phyloP scores from a whole-genome alignment of 768 basidiomycete genomes.

The Kwoniella pini region DNA sequence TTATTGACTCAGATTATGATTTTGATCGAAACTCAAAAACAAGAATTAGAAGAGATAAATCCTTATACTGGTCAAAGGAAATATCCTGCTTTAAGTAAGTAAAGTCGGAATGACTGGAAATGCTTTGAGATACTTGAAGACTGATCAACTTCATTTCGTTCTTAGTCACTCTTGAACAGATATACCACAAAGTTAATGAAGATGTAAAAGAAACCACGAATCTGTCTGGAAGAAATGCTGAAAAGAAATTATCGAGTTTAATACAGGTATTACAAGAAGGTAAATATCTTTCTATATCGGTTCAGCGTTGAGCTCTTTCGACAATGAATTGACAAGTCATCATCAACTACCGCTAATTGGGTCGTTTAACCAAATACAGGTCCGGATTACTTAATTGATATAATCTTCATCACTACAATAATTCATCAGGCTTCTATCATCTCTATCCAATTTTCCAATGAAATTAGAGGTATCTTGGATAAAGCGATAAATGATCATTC shows the following conservation, averaged over 20 bases:
- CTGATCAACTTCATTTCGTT: no score
- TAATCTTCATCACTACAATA: constrained; percentile 32
- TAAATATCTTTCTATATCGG: no score
- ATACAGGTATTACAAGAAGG: constrained; percentile 34
- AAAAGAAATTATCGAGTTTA: constrained; percentile 1
- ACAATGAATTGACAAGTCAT: no score
- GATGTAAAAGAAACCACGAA: neutral
- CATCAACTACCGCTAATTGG: no score
- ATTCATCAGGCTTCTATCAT: constrained; percentile 40
- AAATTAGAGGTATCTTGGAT: constrained; percentile 30
- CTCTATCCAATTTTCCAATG: constrained; percentile 22
- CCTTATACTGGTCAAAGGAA: constrained; percentile 19
- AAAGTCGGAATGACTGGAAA: no score
- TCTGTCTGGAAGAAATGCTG: neutral
- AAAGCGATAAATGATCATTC: constrained; percentile 25
- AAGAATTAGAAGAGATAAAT: constrained; percentile 27
- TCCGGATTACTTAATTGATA: constrained; percentile 45
- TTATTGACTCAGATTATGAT: constrained; percentile 17
- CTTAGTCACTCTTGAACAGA: constrained; percentile 27
- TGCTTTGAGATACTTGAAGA: no score
- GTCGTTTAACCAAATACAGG: no score
- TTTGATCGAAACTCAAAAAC: constrained; percentile 36
- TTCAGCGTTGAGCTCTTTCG: no score
- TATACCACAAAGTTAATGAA: constrained; percentile 21
- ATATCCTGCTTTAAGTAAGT: constrained; percentile 33